These are phyloP conservation scores for Potentilla sterilis DNA, from an alignment of 306 rosid species.

Conservation along the genomic window DNA sequence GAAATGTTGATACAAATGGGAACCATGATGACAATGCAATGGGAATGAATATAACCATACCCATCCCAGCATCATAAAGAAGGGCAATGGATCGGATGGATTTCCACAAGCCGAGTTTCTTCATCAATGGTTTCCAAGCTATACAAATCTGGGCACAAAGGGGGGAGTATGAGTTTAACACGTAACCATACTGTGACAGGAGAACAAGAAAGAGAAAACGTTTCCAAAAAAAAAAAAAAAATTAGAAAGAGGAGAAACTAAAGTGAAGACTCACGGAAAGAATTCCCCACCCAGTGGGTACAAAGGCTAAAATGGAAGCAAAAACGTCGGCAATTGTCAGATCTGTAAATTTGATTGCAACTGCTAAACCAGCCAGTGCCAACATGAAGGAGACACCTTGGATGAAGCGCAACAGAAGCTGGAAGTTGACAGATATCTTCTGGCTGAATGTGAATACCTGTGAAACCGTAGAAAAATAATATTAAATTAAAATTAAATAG, in stretches of 20 bases:
- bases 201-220: not conserved
- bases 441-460: slow-evolving; percentile 95
- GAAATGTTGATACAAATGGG: slow-evolving; percentile 92
- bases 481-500: slow-evolving; percentile 21
- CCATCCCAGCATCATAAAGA: slow-evolving; percentile 93
- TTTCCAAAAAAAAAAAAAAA: not conserved
- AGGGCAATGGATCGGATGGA: slow-evolving; percentile 79
- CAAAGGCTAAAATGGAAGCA: slow-evolving; percentile 76
- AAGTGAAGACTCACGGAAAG: slow-evolving; percentile 65
- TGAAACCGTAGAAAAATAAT: slow-evolving; percentile 27
- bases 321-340: slow-evolving; percentile 67
- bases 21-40: slow-evolving; percentile 82
- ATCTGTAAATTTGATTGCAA: slow-evolving; percentile 55
- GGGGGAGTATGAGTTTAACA: not conserved
- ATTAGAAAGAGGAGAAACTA: not conserved
- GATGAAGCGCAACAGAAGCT: slow-evolving; percentile 80
- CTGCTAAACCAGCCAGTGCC: slow-evolving; percentile 70
- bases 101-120: slow-evolving; percentile 75
- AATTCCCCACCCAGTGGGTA: slow-evolving; percentile 97
- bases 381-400: slow-evolving; percentile 82
- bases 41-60: slow-evolving; percentile 85
- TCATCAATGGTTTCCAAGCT: slow-evolving; percentile 89
- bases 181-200: not conserved
- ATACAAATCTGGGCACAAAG: slow-evolving; percentile 60
- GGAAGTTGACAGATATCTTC: slow-evolving; percentile 89